phyloP scores from a whole-genome alignment of 306 rosid species.

The Rosa persica region DNA sequence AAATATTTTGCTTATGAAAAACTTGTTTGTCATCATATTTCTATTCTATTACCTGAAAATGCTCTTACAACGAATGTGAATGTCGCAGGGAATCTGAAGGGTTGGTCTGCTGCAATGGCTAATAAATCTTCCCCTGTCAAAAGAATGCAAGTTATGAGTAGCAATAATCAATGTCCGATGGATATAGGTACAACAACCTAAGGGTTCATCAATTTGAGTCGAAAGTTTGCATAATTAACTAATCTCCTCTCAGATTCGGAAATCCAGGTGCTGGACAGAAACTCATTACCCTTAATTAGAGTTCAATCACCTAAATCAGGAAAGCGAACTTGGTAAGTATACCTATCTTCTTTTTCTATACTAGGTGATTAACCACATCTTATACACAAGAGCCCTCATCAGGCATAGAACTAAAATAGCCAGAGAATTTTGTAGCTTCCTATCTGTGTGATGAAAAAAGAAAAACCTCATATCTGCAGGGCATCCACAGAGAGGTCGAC shows the following conservation, averaged over 20 bases:
- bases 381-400: neutral
- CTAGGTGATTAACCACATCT: neutral
- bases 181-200: slow-evolving; percentile 15
- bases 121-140: slow-evolving; percentile 92
- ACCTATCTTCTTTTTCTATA: neutral
- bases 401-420: neutral
- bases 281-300: neutral
- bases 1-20: neutral
- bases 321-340: neutral
- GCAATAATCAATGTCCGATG: slow-evolving; percentile 18
- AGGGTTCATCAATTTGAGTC: neutral
- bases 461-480: neutral
- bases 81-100: slow-evolving; percentile 99
- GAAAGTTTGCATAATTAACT: slow-evolving; percentile 13
- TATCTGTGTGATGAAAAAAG: too few species aligned
- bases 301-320: slow-evolving; percentile 7
- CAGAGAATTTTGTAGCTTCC: neutral
- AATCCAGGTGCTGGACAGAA: slow-evolving; percentile 16
- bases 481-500: neutral
- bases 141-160: slow-evolving; percentile 29
- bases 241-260: neutral
- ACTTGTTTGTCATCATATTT: slow-evolving; percentile 8
- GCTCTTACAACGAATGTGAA: slow-evolving; percentile 99
- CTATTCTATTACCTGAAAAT: slow-evolving; percentile 73
- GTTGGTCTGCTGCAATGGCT: slow-evolving; percentile 96